Evolutionary conservation across 805 yeast genomes (phyloP).

Genomic region (Candida oleophila): DNA sequence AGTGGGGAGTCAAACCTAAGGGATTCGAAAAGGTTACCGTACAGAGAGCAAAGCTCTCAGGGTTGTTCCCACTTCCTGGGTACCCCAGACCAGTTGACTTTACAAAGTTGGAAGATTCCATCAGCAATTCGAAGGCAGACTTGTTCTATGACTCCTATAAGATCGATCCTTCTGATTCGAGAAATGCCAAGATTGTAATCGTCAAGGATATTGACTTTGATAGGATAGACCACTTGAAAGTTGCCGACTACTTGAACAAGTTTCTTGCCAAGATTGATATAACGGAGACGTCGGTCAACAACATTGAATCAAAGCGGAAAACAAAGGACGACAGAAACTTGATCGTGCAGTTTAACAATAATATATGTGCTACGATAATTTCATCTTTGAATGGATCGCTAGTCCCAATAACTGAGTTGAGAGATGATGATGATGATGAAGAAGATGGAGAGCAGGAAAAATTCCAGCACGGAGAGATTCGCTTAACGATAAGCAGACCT

Average conservation of each 20-base stretch:
- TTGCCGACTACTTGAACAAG: conserved; percentile 46
- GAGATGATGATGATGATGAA: conserved; percentile 14
- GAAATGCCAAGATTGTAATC: conserved; percentile 29
- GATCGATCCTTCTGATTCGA: conserved; percentile 40
- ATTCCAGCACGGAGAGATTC: not conserved
- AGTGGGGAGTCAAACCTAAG: conserved; percentile 72
- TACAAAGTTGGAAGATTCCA: conserved; percentile 39
- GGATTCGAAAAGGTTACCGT: conserved; percentile 76
- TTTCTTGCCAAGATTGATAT: conserved; percentile 45
- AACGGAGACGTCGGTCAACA: conserved; percentile 33
- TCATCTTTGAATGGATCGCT: conserved; percentile 40
- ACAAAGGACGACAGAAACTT: conserved; percentile 37
- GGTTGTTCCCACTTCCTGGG: conserved; percentile 76
- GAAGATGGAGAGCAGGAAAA: too few relatives aligned
- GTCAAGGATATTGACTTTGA: conserved; percentile 33
- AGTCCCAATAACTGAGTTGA: conserved; percentile 27
- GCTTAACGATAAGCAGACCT: conserved; percentile 26
- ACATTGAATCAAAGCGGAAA: conserved; percentile 32
- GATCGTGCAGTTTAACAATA: conserved; percentile 51
- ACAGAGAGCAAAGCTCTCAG: conserved; percentile 74
- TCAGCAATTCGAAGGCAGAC: conserved; percentile 24
- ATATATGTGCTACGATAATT: conserved; percentile 55
- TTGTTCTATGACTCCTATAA: conserved; percentile 33
- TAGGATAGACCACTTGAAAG: conserved; percentile 29
- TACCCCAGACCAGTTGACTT: conserved; percentile 47